A percentile compares a stretch with the other conserved stretches of the same genome.
Evolutionary conservation across 2,329 filamentous ascomycete genomes (phyloP).

Genomic region (Zarea fungicola): DNA sequence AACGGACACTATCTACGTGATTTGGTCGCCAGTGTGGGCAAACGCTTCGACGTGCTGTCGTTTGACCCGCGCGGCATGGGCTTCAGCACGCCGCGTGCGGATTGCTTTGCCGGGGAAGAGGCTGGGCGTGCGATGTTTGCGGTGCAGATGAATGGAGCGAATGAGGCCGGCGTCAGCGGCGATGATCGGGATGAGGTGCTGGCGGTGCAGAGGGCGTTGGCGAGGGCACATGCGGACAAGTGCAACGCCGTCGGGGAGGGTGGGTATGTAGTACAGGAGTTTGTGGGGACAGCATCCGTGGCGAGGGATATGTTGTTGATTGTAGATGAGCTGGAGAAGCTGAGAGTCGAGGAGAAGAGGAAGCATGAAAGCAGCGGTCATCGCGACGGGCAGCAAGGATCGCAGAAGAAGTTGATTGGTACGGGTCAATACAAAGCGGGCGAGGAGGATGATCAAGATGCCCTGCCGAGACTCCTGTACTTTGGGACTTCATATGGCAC

Average conservation of each 20-base stretch:
- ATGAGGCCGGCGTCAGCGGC: background rate
- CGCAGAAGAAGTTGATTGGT: background rate
- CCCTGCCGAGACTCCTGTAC: background rate
- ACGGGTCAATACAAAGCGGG: too few relatives aligned
- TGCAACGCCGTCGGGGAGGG: background rate
- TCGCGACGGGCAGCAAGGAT: background rate
- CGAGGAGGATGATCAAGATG: background rate
- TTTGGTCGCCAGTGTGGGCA: constrained; percentile 2
- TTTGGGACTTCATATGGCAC: constrained; percentile 21
- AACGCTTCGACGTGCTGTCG: constrained; percentile 29
- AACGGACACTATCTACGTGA: constrained; percentile 20
- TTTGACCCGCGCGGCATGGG: constrained; percentile 34
- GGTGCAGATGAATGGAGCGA: constrained; percentile 20
- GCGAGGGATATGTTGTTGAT: constrained; percentile 4
- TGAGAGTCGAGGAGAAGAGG: background rate
- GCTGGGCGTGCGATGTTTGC: constrained; percentile 21
- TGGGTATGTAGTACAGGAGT: background rate
- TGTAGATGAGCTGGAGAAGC: constrained; percentile 2
- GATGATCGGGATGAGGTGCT: background rate
- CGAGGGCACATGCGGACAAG: background rate
- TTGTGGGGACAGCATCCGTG: constrained; percentile 2
- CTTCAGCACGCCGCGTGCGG: constrained; percentile 26
- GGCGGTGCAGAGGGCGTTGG: background rate
- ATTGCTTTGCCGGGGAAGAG: constrained; percentile 26
- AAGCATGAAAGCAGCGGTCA: background rate